Percentiles rank a stretch among this genome's conserved stretches.
phyloP scores from a whole-genome alignment of 2,329 filamentous ascomycete genomes.

The Ophiosphaerella herpotricha region DNA sequence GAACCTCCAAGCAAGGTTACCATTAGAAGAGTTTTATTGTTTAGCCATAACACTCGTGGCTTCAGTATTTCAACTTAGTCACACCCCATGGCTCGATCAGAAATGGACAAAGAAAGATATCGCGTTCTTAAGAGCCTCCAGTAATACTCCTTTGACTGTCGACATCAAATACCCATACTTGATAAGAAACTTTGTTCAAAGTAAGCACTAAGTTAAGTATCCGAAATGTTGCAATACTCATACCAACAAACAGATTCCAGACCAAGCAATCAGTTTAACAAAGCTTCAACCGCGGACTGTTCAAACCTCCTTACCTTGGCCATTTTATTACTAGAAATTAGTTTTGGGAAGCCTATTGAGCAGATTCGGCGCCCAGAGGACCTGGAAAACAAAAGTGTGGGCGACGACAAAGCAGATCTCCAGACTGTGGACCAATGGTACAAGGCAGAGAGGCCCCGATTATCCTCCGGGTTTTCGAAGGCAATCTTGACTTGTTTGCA shows the following conservation, averaged over 20 bases:
- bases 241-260: background rate
- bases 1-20: background rate
- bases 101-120: background rate
- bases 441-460: background rate
- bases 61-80: background rate
- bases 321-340: background rate
- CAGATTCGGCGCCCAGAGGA: background rate
- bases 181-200: background rate
- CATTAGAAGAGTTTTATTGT: background rate
- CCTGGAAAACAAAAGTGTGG: background rate
- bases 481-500: slow-evolving; percentile 1
- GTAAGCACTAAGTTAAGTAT: background rate
- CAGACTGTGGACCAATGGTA: background rate
- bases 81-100: background rate
- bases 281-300: background rate
- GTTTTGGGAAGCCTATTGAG: background rate
- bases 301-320: background rate
- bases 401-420: background rate
- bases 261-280: background rate
- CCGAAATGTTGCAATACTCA: background rate
- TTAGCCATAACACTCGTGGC: slow-evolving; percentile 1
- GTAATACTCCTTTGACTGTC: background rate
- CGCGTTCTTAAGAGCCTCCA: background rate
- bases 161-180: background rate
- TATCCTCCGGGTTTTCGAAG: background rate